Conservation (phyloP, 352 stramenopile species). For the Phytophthora aleatoria region DNA sequence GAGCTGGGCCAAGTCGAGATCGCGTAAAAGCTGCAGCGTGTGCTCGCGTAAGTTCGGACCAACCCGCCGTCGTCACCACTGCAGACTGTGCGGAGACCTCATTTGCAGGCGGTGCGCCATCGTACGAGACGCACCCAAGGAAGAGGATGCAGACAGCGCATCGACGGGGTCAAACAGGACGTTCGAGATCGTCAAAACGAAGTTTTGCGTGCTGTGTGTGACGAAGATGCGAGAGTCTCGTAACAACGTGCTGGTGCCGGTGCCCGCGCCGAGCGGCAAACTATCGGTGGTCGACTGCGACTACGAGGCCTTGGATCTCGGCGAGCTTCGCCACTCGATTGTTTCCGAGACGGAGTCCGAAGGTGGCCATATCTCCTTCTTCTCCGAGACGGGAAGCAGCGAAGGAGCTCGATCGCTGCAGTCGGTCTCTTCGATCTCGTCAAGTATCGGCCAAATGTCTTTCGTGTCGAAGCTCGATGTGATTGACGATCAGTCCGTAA, state of each 20-base stretch:
- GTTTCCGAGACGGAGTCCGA: slow-evolving; percentile 60
- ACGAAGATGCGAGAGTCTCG: slow-evolving; percentile 55
- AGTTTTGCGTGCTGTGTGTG: slow-evolving; percentile 71
- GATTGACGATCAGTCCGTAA: slow-evolving; percentile 38
- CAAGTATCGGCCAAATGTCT: slow-evolving; percentile 38
- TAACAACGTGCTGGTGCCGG: slow-evolving; percentile 25
- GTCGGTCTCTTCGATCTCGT: slow-evolving; percentile 26
- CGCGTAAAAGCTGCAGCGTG: slow-evolving; percentile 60
- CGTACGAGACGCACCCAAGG: slow-evolving; percentile 53
- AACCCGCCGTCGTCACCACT: slow-evolving; percentile 76
- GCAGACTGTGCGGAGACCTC: slow-evolving; percentile 78
- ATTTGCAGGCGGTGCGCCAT: slow-evolving; percentile 77
- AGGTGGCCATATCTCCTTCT: slow-evolving; percentile 39
- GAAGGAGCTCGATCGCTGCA: slow-evolving; percentile 28
- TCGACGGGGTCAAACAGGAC: slow-evolving; percentile 35
- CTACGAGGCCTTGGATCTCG: slow-evolving; percentile 18
- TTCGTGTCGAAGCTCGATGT: slow-evolving; percentile 45
- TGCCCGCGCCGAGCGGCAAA: slow-evolving; percentile 29
- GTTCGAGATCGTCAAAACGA: slow-evolving; percentile 67
- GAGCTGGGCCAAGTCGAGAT: slow-evolving; percentile 53
- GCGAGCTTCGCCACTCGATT: slow-evolving; percentile 32
- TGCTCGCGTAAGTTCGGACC: slow-evolving; percentile 67
- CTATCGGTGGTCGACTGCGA: slow-evolving; percentile 34
- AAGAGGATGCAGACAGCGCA: slow-evolving; percentile 11
- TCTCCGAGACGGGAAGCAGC: slow-evolving; percentile 40